A percentile compares a stretch with the other conserved stretches of the same genome.
Conservation (phyloP, 2,329 filamentous ascomycete species). For the Dryadomyces quercus-mongolicae region DNA sequence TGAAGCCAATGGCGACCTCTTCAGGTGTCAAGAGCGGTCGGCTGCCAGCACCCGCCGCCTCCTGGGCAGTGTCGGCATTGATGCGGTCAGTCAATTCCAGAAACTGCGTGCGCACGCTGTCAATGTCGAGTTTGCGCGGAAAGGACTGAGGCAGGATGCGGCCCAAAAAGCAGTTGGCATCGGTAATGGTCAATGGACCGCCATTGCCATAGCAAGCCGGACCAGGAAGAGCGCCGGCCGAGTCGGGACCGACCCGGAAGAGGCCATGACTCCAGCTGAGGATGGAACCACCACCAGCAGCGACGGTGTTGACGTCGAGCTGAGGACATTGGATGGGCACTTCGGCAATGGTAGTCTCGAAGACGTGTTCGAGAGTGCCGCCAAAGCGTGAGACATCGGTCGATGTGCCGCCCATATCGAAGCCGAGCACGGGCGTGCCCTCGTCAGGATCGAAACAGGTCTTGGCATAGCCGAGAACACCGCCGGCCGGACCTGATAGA, state of each 20-base stretch:
- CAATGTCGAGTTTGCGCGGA: conserved; percentile 43
- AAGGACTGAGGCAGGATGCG: conserved; percentile 45
- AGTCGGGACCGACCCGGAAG: conserved; percentile 57
- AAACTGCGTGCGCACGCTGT: conserved; percentile 78
- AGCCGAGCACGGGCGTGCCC: conserved; percentile 78
- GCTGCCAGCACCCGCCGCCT: too few species aligned
- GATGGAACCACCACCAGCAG: conserved; percentile 61
- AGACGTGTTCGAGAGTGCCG: conserved; percentile 83
- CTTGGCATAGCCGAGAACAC: conserved; percentile 83
- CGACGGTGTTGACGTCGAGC: conserved; percentile 52
- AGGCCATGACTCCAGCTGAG: conserved; percentile 57
- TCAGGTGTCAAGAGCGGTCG: conserved; percentile 33
- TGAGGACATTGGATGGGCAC: background rate
- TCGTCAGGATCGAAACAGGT: conserved; percentile 81
- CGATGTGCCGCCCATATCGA: conserved; percentile 91
- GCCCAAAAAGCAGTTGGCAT: conserved; percentile 54
- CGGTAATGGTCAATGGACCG: conserved; percentile 53
- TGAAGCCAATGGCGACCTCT: conserved; percentile 40
- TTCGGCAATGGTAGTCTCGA: conserved; percentile 57
- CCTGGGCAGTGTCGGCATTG: conserved; percentile 40
- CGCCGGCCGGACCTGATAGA: conserved; percentile 80
- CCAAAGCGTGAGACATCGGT: conserved; percentile 86
- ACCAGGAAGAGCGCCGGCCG: conserved; percentile 52
- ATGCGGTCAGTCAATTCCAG: conserved; percentile 60
- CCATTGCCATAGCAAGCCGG: conserved; percentile 56